Percentiles rank a stretch among this genome's conserved stretches.
These are phyloP conservation scores for Hygrophoropsis aurantiaca DNA, from an alignment of 768 basidiomycete genomes.

Conservation along the genomic window DNA sequence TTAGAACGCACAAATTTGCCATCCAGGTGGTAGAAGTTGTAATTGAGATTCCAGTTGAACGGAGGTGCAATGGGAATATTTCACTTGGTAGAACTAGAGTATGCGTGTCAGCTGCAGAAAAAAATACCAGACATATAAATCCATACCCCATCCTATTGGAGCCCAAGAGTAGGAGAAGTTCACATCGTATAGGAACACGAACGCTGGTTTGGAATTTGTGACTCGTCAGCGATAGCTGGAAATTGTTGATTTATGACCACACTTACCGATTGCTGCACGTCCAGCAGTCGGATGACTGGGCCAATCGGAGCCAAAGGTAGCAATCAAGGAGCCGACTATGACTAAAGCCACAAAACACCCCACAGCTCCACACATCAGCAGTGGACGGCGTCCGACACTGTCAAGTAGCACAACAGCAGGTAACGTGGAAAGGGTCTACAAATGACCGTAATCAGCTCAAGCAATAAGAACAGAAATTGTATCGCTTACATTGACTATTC, in stretches of 20 bases:
- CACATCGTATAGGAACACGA: conserved; percentile 39
- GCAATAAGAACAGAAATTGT: background rate
- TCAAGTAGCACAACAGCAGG: conserved; percentile 38
- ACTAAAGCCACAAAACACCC: conserved; percentile 30
- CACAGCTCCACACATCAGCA: conserved; percentile 38
- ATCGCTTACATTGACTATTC: conserved; percentile 29
- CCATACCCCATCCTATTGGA: conserved; percentile 27
- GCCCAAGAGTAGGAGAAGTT: conserved; percentile 36
- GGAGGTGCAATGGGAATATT: conserved; percentile 40
- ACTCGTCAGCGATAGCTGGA: conserved; percentile 8
- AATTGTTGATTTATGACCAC: conserved; percentile 14
- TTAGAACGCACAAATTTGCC: conserved; percentile 31
- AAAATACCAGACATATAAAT: conserved; percentile 6
- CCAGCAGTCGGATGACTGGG: conserved; percentile 25
- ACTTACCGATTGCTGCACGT: conserved; percentile 27
- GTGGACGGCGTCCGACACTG: conserved; percentile 37
- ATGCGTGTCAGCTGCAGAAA: conserved; percentile 10
- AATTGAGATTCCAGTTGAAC: conserved; percentile 41
- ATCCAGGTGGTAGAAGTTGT: conserved; percentile 43
- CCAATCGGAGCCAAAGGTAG: conserved; percentile 28
- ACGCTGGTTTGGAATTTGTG: conserved; percentile 22
- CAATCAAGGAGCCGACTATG: conserved; percentile 27
- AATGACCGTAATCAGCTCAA: background rate
- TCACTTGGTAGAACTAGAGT: conserved; percentile 36
- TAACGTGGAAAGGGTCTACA: conserved; percentile 33